phyloP scores from a whole-genome alignment of 2,329 filamentous ascomycete species.

The Cryphonectria radicalis region DNA sequence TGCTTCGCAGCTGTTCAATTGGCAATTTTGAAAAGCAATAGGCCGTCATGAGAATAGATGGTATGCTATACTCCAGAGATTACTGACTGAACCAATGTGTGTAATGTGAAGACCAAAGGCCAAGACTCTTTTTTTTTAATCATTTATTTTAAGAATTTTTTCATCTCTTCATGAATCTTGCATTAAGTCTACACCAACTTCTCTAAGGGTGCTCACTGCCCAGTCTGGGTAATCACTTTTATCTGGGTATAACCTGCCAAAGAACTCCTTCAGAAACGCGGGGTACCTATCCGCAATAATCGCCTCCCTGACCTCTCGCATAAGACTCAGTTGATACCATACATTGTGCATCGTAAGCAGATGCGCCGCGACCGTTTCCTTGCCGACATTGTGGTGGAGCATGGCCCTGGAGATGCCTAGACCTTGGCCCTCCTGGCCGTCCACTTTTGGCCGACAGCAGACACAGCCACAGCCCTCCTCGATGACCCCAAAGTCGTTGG shows the following conservation, averaged over 20 bases:
- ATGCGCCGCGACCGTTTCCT: slow-evolving; percentile 90
- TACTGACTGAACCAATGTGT: not conserved
- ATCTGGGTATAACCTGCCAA: slow-evolving; percentile 71
- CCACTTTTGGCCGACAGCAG: slow-evolving; percentile 69
- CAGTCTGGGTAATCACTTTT: slow-evolving; percentile 74
- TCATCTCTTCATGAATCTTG: slow-evolving; percentile 34
- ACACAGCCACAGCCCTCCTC: slow-evolving; percentile 81
- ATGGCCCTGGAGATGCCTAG: slow-evolving; percentile 86
- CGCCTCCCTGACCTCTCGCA: slow-evolving; percentile 74
- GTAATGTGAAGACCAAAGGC: not conserved
- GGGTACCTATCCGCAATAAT: slow-evolving; percentile 84
- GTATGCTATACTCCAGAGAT: not conserved
- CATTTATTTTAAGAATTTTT: too few relatives aligned
- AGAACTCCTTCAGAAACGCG: slow-evolving; percentile 77
- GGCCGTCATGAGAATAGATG: not conserved
- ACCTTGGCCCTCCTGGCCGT: slow-evolving; percentile 55
- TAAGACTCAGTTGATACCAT: slow-evolving; percentile 85
- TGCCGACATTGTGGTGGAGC: slow-evolving; percentile 87
- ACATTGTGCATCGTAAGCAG: slow-evolving; percentile 94
- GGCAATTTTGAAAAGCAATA: not conserved
- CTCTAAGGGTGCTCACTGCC: slow-evolving; percentile 78
- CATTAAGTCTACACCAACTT: slow-evolving; percentile 79
- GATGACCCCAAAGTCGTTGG: slow-evolving; percentile 80
- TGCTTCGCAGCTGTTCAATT: slow-evolving; percentile 1
- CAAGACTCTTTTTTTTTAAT: not conserved